A percentile compares a stretch with the other conserved stretches of the same genome.
phyloP scores from a whole-genome alignment of 495 filamentous ascomycete genomes.

The Pseudoneurospora amorphoporcata region DNA sequence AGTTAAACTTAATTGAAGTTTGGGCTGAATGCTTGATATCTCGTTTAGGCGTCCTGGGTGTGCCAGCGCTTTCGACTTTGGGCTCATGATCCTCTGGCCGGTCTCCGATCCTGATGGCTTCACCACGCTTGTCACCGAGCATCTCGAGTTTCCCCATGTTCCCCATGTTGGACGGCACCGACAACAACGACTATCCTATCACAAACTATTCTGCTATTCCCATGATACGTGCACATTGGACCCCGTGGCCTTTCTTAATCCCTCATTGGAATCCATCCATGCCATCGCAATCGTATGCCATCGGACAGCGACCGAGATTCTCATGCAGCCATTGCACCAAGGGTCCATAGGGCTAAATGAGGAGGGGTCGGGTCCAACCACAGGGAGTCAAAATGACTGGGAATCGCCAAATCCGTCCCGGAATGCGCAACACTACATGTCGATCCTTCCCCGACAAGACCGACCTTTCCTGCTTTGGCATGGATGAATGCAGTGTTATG shows the following conservation, averaged over 20 bases:
- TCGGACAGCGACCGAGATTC: neutral
- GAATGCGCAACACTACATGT: neutral
- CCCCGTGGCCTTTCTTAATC: slow-evolving; percentile 3
- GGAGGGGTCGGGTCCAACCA: slow-evolving; percentile 3
- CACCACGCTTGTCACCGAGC: neutral
- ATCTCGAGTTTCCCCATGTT: neutral
- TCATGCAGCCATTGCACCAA: neutral
- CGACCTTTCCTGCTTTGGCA: neutral
- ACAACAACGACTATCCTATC: neutral
- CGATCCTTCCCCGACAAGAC: neutral
- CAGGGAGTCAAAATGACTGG: neutral
- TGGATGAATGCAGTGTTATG: neutral
- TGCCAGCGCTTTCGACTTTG: neutral
- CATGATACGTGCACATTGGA: neutral
- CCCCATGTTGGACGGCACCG: neutral
- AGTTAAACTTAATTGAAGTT: neutral
- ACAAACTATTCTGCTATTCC: neutral
- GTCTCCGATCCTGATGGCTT: neutral
- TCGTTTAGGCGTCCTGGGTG: neutral
- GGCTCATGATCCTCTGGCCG: neutral
- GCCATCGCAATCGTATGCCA: neutral
- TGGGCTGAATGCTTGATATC: neutral
- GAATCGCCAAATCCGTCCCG: neutral
- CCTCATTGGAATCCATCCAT: neutral
- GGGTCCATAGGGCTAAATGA: neutral